These are phyloP conservation scores for Backusella tuberculispora DNA, from an alignment of 192 early-diverging fungal species.

Conservation along the genomic window DNA sequence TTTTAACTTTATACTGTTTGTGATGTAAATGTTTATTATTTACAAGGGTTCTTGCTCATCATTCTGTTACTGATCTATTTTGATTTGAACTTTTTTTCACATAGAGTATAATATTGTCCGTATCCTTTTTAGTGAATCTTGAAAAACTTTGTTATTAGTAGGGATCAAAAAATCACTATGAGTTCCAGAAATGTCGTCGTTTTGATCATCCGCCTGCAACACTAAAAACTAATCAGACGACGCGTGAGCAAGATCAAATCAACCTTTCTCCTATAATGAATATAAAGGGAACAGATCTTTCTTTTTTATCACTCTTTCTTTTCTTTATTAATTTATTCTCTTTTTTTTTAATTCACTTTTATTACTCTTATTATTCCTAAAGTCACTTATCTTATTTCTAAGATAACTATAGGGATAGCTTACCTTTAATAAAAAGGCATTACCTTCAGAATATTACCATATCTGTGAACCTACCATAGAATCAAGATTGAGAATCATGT, in stretches of 20 bases:
- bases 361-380: not conserved
- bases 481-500: not conserved
- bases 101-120: not conserved
- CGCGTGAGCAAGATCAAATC: slow-evolving; percentile 17
- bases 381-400: slow-evolving; percentile 1
- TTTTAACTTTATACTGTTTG: not conserved
- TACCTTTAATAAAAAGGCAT: slow-evolving; percentile 15
- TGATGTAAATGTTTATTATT: not conserved
- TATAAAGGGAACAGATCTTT: slow-evolving; percentile 15
- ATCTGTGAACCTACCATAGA: not conserved
- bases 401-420: slow-evolving; percentile 1
- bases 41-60: slow-evolving; percentile 5
- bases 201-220: slow-evolving; percentile 16
- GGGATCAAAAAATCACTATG: slow-evolving; percentile 8
- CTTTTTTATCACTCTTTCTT: slow-evolving; percentile 12
- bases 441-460: not conserved
- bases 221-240: slow-evolving; percentile 17
- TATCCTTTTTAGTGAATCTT: slow-evolving; percentile 11
- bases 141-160: slow-evolving; percentile 4
- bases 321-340: slow-evolving; percentile 10
- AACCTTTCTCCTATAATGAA: not conserved
- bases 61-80: slow-evolving; percentile 3
- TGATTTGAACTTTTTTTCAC: slow-evolving; percentile 4
- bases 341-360: slow-evolving; percentile 8
- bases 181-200: slow-evolving; percentile 5